A percentile compares a stretch with the other conserved stretches of the same genome.
Evolutionary conservation across 1,284 basidiomycete species (phyloP).

Genomic region (Chondrostereum purpureum): DNA sequence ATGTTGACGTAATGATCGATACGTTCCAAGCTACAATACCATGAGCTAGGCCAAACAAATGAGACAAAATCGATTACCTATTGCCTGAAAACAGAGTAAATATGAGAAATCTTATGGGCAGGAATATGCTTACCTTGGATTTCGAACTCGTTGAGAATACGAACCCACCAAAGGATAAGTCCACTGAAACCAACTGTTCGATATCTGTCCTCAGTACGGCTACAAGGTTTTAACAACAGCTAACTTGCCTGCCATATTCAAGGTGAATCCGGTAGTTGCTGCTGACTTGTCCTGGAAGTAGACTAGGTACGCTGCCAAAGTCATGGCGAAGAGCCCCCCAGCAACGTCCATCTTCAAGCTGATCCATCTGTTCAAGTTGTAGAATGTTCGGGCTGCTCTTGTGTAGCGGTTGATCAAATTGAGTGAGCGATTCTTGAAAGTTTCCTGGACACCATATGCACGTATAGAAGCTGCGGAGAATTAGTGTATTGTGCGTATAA

Average conservation of each 20-base stretch:
- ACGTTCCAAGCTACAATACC: constrained; percentile 53
- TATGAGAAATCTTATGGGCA: neutral
- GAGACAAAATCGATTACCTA: constrained; percentile 29
- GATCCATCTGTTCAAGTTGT: constrained; percentile 57
- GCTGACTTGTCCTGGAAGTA: constrained; percentile 36
- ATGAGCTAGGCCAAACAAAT: too few relatives aligned
- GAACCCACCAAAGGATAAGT: constrained; percentile 50
- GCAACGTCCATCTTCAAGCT: constrained; percentile 45
- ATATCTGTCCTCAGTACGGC: neutral
- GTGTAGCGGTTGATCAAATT: constrained; percentile 42
- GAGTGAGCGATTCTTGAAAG: constrained; percentile 37
- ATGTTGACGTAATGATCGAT: constrained; percentile 69
- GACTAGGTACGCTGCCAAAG: constrained; percentile 48
- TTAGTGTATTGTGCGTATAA: constrained; percentile 1
- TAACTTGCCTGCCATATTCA: constrained; percentile 38
- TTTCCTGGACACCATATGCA: constrained; percentile 47
- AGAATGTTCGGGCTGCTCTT: constrained; percentile 40
- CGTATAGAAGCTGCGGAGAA: constrained; percentile 54
- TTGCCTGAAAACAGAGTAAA: constrained; percentile 28
- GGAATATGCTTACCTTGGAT: constrained; percentile 35
- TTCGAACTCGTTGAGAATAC: constrained; percentile 55
- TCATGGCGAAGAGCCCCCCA: constrained; percentile 45
- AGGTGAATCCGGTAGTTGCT: constrained; percentile 47
- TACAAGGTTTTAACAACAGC: neutral
- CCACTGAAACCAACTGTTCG: constrained; percentile 44